Percentiles rank a stretch among this genome's conserved stretches.
These are phyloP conservation scores for Isatis lusitanica DNA, from an alignment of 441 rosid species.

Conservation along the genomic window DNA sequence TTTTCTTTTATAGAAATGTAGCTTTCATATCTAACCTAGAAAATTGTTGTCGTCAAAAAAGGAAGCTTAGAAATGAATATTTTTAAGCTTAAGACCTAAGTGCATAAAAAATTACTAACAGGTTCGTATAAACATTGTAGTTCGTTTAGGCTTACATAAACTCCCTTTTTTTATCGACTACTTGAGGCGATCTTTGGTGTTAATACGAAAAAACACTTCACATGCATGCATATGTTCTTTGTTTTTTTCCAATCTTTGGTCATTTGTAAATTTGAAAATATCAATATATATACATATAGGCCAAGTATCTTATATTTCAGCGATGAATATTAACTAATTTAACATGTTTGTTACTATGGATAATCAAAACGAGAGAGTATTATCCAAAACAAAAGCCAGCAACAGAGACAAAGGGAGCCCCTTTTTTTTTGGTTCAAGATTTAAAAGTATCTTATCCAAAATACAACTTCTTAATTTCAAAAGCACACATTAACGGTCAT, in stretches of 20 bases:
- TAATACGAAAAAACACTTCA: conserved; percentile 10
- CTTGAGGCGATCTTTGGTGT: not conserved
- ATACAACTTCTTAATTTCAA: not conserved
- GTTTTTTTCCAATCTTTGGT: not conserved
- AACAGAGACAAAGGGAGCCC: not conserved
- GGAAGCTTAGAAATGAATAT: not conserved
- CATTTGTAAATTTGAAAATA: not conserved
- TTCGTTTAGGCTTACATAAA: not conserved
- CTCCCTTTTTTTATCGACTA: not conserved
- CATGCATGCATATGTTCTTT: conserved; percentile 23
- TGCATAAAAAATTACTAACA: not conserved
- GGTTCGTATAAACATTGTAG: not conserved
- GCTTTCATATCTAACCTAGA: conserved; percentile 19
- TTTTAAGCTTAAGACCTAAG: not conserved
- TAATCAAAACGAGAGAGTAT: too few relatives aligned
- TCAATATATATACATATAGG: not conserved
- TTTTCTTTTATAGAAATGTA: not conserved
- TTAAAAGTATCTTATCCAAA: conserved; percentile 16
- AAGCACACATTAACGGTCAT: conserved; percentile 19
- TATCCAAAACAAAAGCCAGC: not conserved
- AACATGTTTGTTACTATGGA: not conserved
- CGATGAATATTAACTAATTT: not conserved
- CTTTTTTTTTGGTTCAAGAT: not conserved
- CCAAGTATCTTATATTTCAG: not conserved
- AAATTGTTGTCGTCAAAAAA: conserved; percentile 5